Evolutionary conservation across 768 basidiomycete species (phyloP).

Genomic region (Strobilomyces dryophilus): DNA sequence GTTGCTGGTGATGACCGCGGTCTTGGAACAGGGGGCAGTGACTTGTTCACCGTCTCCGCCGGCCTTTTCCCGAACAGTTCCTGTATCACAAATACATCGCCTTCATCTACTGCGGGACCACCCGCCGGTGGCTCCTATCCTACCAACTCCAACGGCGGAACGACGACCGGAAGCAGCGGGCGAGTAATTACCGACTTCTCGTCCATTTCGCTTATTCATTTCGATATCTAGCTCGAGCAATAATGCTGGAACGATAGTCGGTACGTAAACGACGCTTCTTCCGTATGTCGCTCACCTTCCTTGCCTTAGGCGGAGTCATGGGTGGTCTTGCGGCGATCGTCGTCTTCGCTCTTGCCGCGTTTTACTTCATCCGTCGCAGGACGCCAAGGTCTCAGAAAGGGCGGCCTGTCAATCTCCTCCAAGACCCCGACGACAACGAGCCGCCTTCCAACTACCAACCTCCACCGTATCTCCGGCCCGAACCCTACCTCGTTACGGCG

Average conservation of each 20-base stretch:
- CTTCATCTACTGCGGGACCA: constrained; percentile 71
- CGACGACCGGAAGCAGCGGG: constrained; percentile 26
- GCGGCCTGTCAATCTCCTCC: constrained; percentile 64
- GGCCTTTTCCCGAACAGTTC: constrained; percentile 45
- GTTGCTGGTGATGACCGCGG: constrained; percentile 67
- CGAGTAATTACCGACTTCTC: constrained; percentile 4
- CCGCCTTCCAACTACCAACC: constrained; percentile 42
- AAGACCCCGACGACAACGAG: constrained; percentile 51
- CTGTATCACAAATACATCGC: constrained; percentile 58
- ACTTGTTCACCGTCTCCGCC: constrained; percentile 48
- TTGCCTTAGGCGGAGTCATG: constrained; percentile 44
- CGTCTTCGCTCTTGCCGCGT: constrained; percentile 35
- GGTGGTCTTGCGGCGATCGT: constrained; percentile 53
- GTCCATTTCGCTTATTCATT: not conserved
- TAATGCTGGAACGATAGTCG: constrained; percentile 49
- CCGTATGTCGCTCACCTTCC: not conserved
- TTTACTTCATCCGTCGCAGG: constrained; percentile 51
- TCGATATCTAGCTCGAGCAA: constrained; percentile 24
- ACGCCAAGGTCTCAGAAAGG: constrained; percentile 43
- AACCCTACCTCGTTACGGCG: constrained; percentile 70
- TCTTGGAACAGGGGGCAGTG: constrained; percentile 65
- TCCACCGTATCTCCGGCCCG: constrained; percentile 69
- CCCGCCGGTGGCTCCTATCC: constrained; percentile 74
- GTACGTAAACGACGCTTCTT: constrained; percentile 24
- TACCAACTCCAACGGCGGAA: constrained; percentile 43